These are phyloP conservation scores for Quercus berberidifolia DNA, from an alignment of 306 rosid genomes.

Conservation along the genomic window DNA sequence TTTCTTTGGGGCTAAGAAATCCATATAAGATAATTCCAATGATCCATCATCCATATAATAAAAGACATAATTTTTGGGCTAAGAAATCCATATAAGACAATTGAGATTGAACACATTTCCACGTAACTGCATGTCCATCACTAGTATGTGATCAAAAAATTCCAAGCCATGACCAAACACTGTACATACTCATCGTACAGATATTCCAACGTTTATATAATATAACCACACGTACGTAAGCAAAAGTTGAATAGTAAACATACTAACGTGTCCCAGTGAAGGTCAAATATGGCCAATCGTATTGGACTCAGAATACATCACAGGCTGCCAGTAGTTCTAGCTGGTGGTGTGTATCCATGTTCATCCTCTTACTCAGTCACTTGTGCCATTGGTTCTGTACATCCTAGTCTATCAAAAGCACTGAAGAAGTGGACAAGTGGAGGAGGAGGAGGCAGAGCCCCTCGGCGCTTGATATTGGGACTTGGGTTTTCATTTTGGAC, in stretches of 20 bases:
- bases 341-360: background rate
- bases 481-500: conserved; percentile 48
- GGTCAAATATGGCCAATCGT: conserved; percentile 41
- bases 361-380: conserved; percentile 1
- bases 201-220: background rate
- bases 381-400: conserved; percentile 5
- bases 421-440: conserved; percentile 25
- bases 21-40: too few species aligned
- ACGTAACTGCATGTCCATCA: conserved; percentile 35
- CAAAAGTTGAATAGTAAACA: background rate
- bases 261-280: background rate
- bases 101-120: conserved; percentile 18
- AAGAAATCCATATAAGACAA: background rate
- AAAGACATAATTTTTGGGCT: too few species aligned
- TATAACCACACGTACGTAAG: background rate
- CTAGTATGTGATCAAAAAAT: background rate
- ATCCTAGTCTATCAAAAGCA: background rate
- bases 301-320: conserved; percentile 31
- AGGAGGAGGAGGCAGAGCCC: conserved; percentile 25
- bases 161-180: background rate
- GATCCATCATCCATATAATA: too few species aligned
- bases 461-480: conserved; percentile 59
- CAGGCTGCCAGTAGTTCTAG: conserved; percentile 19
- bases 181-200: conserved; percentile 1
- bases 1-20: too few species aligned